These are phyloP conservation scores for Linnemannia elongata DNA, from an alignment of 192 early-diverging fungal genomes.

Conservation along the genomic window DNA sequence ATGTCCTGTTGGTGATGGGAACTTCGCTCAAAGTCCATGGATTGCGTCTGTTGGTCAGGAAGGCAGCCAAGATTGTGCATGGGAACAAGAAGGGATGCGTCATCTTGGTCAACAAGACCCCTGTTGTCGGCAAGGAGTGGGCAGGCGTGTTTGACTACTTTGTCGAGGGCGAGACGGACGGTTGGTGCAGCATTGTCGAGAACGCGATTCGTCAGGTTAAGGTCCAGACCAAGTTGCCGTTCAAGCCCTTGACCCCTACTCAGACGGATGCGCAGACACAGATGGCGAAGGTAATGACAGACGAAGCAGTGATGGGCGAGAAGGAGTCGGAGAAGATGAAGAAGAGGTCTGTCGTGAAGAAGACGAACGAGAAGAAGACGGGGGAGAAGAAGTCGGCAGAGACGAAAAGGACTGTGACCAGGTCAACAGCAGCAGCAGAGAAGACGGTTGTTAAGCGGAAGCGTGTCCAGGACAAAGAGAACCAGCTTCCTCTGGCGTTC, in stretches of 20 bases:
- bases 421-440: constrained; percentile 7
- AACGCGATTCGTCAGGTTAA: constrained; percentile 53
- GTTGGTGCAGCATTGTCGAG: constrained; percentile 64
- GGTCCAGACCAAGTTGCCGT: constrained; percentile 48
- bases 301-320: not conserved
- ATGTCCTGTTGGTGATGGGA: constrained; percentile 90
- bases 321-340: not conserved
- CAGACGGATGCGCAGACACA: constrained; percentile 25
- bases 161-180: constrained; percentile 78
- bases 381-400: not conserved
- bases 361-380: not conserved
- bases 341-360: not conserved
- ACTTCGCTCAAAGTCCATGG: constrained; percentile 90
- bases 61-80: constrained; percentile 74
- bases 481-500: constrained; percentile 22
- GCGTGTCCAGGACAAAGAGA: constrained; percentile 39
- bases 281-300: not conserved
- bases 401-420: not conserved
- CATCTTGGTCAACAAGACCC: constrained; percentile 83
- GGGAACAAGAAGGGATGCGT: constrained; percentile 67
- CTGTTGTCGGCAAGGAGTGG: constrained; percentile 79
- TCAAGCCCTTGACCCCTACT: constrained; percentile 36
- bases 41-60: constrained; percentile 80
- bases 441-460: constrained; percentile 9
- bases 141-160: constrained; percentile 84